These are phyloP conservation scores for Bjerkandera adusta DNA, from an alignment of 1,284 basidiomycete genomes.

Conservation along the genomic window DNA sequence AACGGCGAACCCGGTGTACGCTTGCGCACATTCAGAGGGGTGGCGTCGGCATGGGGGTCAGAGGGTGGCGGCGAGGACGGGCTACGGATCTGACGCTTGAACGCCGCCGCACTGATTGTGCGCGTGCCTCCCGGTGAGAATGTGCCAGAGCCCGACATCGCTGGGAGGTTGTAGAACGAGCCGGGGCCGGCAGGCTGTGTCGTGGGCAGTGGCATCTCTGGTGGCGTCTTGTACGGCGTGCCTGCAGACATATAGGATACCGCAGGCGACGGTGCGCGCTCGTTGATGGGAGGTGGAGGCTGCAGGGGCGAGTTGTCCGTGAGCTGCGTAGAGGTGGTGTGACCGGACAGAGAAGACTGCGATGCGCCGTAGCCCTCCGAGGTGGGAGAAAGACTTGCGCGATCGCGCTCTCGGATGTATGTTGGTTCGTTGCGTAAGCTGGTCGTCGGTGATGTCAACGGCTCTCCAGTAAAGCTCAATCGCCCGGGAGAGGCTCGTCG, in stretches of 20 bases:
- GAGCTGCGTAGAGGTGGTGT: not conserved
- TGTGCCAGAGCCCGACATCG: slow-evolving; percentile 34
- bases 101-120: slow-evolving; percentile 75
- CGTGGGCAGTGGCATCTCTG: slow-evolving; percentile 33
- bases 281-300: slow-evolving; percentile 15
- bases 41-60: slow-evolving; percentile 32
- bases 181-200: slow-evolving; percentile 16
- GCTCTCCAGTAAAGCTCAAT: slow-evolving; percentile 13
- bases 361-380: slow-evolving; percentile 14
- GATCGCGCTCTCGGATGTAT: slow-evolving; percentile 16
- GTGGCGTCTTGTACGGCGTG: slow-evolving; percentile 36
- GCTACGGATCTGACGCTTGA: slow-evolving; percentile 49
- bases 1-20: slow-evolving; percentile 42
- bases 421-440: slow-evolving; percentile 11
- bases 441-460: slow-evolving; percentile 2
- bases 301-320: slow-evolving; percentile 2
- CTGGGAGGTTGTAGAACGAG: slow-evolving; percentile 24
- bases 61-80: slow-evolving; percentile 22
- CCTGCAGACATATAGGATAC: slow-evolving; percentile 29
- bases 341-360: slow-evolving; percentile 8
- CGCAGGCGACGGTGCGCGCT: slow-evolving; percentile 13
- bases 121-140: slow-evolving; percentile 33
- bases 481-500: slow-evolving; percentile 17
- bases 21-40: slow-evolving; percentile 50
- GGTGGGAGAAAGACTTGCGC: slow-evolving; percentile 12